Conservation (phyloP, 495 filamentous ascomycete species). For the Pseudotulostoma volvatum region DNA sequence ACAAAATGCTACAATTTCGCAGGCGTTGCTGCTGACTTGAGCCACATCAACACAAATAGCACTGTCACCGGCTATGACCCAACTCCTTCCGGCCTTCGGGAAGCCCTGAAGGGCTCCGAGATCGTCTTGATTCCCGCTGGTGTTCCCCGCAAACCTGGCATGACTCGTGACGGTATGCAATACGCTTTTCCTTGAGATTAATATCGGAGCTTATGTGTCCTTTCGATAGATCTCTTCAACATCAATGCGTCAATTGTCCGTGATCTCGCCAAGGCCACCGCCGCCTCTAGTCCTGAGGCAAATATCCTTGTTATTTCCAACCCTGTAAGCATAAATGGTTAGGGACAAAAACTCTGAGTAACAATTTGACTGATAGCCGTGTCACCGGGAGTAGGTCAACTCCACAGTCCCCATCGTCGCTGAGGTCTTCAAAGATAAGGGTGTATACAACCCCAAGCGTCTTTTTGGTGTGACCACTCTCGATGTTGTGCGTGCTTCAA, state of each 20-base stretch:
- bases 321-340: conserved; percentile 39
- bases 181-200: neutral
- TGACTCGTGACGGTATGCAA: conserved; percentile 76
- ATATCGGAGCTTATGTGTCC: neutral
- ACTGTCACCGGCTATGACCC: conserved; percentile 77
- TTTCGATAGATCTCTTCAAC: conserved; percentile 75
- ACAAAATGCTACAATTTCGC: no score
- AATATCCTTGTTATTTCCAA: conserved; percentile 96
- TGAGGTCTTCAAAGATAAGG: conserved; percentile 85
- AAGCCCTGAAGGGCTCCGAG: conserved; percentile 68
- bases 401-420: conserved; percentile 94
- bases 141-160: conserved; percentile 97
- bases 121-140: conserved; percentile 95
- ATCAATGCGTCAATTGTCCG: conserved; percentile 99
- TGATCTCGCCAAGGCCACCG: conserved; percentile 90
- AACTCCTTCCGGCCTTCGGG: conserved; percentile 54
- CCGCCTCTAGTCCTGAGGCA: conserved; percentile 76
- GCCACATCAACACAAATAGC: conserved; percentile 98
- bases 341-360: neutral
- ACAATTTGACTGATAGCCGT: conserved; percentile 3
- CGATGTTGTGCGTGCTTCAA: conserved; percentile 91
- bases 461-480: conserved; percentile 99
- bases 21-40: conserved; percentile 96
- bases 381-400: conserved; percentile 46
- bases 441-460: conserved; percentile 95